Base-by-base conservation (phyloP, 2,329 filamentous ascomycete species). In the Curvularia lunata region DNA sequence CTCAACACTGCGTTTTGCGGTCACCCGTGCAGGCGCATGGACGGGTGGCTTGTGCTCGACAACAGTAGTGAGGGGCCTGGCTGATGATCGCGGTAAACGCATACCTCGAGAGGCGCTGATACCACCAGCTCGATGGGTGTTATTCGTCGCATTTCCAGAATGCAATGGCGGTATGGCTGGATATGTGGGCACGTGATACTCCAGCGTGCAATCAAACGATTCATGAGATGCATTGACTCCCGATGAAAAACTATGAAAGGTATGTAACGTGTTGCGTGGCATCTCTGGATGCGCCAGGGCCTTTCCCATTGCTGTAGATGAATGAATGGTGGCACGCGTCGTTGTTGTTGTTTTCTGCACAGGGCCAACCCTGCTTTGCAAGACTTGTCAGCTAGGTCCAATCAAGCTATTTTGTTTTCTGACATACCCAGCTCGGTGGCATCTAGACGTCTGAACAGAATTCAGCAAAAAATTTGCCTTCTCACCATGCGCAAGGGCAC, bases 391-490 rank as follows among this genome's bases (percentile, higher is more conserved):
- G 56, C 21, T 42, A 21, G 18, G n/a, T 9, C 43, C 16, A 16
- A 23, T 32, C 4, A 42, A 41, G 40, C 12, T 16, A 37, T 1
- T n/a, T n/a, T 18, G 27, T 30, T 16, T 48, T 9, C 34, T 41
- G 9, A 50, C 41, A 42, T 51, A 58, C 56, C 21, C 52, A 42
- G 46, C 41, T 12, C 50, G 18, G 9, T 46, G n/a, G 4, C 40
- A 50, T 27, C 37, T 57, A n/a, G 45, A 27, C 4, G 16, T 37
- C 18, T 25, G 37, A 18, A 53, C 28, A 23, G 54, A 34, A 30
- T 53, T 18, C n/a, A 48, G 43, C 19, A 53, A 38, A 18, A 53
- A 16, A 9, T 27, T 42, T 9, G 40, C 32, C 28, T 23, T 52
- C 18, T 18, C 53, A 16, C 47, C 23, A 40, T 53, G 28, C 28